Conservation (phyloP, 306 rosid genomes). For the Begonia fuchsioides region DNA sequence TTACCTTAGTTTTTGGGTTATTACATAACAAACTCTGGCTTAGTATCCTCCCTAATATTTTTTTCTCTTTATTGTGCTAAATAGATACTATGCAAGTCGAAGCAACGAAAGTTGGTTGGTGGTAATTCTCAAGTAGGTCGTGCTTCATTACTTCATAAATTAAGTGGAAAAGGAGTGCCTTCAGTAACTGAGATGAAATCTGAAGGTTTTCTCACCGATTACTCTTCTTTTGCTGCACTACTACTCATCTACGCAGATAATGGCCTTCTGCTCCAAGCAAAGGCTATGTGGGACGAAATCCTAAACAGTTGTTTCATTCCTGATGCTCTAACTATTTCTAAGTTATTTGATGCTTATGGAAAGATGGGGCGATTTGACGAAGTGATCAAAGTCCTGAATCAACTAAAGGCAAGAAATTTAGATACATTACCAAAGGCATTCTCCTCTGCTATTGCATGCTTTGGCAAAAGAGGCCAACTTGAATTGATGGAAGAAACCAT, state of each 20-base stretch:
- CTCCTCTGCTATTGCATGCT: slow-evolving; percentile 56
- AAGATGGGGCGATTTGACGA: slow-evolving; percentile 19
- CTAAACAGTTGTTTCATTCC: slow-evolving; percentile 44
- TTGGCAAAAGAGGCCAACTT: slow-evolving; percentile 62
- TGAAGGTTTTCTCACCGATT: slow-evolving; percentile 18
- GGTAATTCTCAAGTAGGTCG: slow-evolving; percentile 7
- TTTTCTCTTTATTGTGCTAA: slow-evolving; percentile 9
- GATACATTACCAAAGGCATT: slow-evolving; percentile 39
- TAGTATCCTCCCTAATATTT: neutral
- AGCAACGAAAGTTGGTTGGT: slow-evolving; percentile 12
- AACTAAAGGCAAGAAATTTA: slow-evolving; percentile 23
- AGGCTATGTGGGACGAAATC: slow-evolving; percentile 41
- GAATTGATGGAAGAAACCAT: slow-evolving; percentile 59
- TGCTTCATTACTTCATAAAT: slow-evolving; percentile 10
- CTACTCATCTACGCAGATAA: slow-evolving; percentile 32
- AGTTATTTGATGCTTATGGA: slow-evolving; percentile 33
- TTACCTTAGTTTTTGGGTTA: no score
- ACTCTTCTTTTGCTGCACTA: slow-evolving; percentile 24
- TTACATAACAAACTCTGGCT: no score
- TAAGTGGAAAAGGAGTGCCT: slow-evolving; percentile 25
- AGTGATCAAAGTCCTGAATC: slow-evolving; percentile 26
- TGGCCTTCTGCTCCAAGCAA: slow-evolving; percentile 35
- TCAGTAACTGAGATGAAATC: slow-evolving; percentile 19
- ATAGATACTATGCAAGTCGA: slow-evolving; percentile 25
- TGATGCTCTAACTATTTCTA: slow-evolving; percentile 27